Evolutionary conservation across 1,284 basidiomycete species (phyloP).

Genomic region (Ceratobasidium sp.): DNA sequence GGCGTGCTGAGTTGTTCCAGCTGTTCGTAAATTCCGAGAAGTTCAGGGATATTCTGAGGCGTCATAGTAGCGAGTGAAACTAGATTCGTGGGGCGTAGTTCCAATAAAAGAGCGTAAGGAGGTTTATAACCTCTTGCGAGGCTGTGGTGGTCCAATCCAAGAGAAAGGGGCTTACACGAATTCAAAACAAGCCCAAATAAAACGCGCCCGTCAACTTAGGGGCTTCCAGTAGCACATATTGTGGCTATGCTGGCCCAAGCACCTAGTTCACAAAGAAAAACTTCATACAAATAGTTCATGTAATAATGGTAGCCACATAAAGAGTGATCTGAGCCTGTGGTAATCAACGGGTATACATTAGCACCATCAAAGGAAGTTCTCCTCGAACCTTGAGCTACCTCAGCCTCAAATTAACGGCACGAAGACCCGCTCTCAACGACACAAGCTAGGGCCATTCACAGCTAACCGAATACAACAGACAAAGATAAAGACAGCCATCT

Average conservation of each 20-base stretch:
- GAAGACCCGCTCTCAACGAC: too few species aligned
- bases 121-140: neutral
- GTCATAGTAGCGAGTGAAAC: neutral
- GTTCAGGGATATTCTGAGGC: neutral
- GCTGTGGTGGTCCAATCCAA: conserved; percentile 3
- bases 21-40: neutral
- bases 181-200: neutral
- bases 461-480: too few species aligned
- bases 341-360: too few species aligned
- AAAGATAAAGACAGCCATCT: too few species aligned
- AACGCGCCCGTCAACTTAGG: neutral
- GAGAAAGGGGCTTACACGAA: neutral
- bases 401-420: too few species aligned
- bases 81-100: neutral
- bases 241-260: conserved; percentile 6
- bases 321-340: neutral
- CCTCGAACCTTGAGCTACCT: too few species aligned
- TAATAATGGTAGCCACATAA: neutral
- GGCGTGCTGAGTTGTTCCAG: neutral
- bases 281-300: neutral
- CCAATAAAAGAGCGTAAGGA: neutral
- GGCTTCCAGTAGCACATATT: neutral
- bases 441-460: too few species aligned
- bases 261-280: neutral
- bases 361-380: too few species aligned